A percentile compares a stretch with the other conserved stretches of the same genome.
Conservation (phyloP, 768 basidiomycete species). For the Dendrothele bispora region DNA sequence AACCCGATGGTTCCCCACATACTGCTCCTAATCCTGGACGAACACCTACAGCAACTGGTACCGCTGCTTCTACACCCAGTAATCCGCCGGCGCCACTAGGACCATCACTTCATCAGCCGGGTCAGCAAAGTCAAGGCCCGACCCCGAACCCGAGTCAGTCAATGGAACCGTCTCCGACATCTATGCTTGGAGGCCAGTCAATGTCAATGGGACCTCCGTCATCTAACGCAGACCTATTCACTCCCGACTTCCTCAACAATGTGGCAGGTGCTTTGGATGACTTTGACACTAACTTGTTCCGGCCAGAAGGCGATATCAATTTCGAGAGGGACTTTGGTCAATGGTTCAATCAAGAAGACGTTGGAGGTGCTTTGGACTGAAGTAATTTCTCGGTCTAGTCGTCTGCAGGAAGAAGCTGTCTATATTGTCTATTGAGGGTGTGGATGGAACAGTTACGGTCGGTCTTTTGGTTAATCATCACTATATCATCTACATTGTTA, state of each 20-base stretch:
- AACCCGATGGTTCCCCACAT: conserved; percentile 41
- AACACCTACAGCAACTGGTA: conserved; percentile 23
- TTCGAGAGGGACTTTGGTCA: conserved; percentile 77
- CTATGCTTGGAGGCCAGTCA: too few species aligned
- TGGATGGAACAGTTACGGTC: too few species aligned
- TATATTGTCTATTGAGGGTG: too few species aligned
- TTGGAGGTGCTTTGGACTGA: conserved; percentile 4
- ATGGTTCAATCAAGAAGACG: conserved; percentile 67
- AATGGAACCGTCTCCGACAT: too few species aligned
- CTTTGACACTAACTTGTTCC: conserved; percentile 41
- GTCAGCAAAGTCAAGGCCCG: background rate
- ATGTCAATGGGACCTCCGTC: too few species aligned
- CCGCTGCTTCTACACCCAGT: conserved; percentile 22
- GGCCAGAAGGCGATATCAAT: conserved; percentile 51
- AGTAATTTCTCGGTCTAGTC: too few species aligned
- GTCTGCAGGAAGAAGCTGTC: too few species aligned
- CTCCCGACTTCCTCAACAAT: conserved; percentile 46
- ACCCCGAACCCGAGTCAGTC: conserved; percentile 8
- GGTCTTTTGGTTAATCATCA: too few species aligned
- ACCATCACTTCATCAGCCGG: background rate
- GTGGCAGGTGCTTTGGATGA: conserved; percentile 42
- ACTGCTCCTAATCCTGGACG: conserved; percentile 32
- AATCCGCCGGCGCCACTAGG: background rate
- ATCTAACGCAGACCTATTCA: conserved; percentile 22
- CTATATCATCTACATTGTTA: too few species aligned